These are phyloP conservation scores for Dalbergia cultrata DNA, from an alignment of 306 rosid genomes.

Conservation along the genomic window DNA sequence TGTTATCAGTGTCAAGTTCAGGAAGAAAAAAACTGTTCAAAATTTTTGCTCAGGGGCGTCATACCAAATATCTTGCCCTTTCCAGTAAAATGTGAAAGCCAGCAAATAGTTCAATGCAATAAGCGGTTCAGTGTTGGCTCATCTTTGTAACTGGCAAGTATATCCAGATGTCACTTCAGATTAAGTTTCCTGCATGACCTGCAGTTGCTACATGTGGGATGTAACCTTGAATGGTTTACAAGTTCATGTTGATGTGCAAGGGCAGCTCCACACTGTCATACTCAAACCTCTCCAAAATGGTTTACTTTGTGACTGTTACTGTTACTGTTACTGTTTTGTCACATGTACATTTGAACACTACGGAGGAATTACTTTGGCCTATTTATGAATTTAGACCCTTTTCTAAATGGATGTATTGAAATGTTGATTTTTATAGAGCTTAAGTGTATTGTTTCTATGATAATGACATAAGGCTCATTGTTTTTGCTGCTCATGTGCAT, in stretches of 20 bases:
- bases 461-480: background rate
- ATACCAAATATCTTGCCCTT: constrained; percentile 70
- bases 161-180: background rate
- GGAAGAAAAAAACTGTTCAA: constrained; percentile 76
- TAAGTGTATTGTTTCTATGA: background rate
- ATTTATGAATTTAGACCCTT: background rate
- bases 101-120: background rate
- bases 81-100: constrained; percentile 65
- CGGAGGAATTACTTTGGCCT: background rate
- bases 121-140: constrained; percentile 9
- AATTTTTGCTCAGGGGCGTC: constrained; percentile 84
- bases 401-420: constrained; percentile 1
- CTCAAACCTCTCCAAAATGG: background rate
- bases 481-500: background rate
- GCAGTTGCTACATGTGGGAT: constrained; percentile 29
- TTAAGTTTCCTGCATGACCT: constrained; percentile 7
- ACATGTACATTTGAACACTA: background rate
- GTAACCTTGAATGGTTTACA: background rate
- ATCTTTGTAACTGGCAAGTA: background rate
- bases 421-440: background rate
- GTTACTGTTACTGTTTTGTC: no score
- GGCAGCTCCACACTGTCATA: constrained; percentile 8
- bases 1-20: constrained; percentile 72
- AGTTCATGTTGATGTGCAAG: constrained; percentile 3
- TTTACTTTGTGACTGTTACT: background rate